Evolutionary conservation across 2,329 filamentous ascomycete genomes (phyloP).

Genomic region (Didymella sp.): DNA sequence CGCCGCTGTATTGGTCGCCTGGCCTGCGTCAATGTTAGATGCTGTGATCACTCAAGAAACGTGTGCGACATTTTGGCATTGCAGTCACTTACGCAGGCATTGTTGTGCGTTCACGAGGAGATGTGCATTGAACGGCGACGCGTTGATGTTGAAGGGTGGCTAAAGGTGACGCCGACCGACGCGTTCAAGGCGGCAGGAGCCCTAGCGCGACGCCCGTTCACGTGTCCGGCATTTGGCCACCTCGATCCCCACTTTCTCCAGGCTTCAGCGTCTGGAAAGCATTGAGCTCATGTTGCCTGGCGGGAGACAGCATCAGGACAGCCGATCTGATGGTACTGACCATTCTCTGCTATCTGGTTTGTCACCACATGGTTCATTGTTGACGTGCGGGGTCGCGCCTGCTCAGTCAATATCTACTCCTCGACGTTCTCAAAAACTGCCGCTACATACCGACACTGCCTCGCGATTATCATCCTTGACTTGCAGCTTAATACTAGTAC

Average conservation of each 20-base stretch:
- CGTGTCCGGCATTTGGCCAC: conserved; percentile 8
- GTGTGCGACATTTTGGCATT: neutral
- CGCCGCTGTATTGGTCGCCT: conserved; percentile 48
- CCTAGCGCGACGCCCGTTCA: conserved; percentile 19
- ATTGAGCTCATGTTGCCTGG: neutral
- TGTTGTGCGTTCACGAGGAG: conserved; percentile 26
- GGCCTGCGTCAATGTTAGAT: conserved; percentile 39
- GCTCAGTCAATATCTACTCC: no score
- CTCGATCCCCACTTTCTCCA: conserved; percentile 1
- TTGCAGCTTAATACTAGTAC: no score
- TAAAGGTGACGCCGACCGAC: conserved; percentile 31
- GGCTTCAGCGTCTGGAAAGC: conserved; percentile 1
- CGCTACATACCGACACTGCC: no score
- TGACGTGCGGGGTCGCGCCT: neutral
- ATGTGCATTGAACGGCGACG: conserved; percentile 35
- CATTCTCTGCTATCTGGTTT: neutral
- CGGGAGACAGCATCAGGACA: neutral
- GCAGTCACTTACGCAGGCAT: conserved; percentile 47
- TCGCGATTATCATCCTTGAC: no score
- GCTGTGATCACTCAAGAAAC: neutral
- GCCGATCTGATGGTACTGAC: neutral
- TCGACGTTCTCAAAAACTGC: no score
- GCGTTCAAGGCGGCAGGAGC: conserved; percentile 35
- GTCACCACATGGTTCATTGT: neutral
- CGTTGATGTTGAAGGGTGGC: conserved; percentile 36